phyloP scores from a whole-genome alignment of 2,329 filamentous ascomycete genomes.

The Cladobotryum mycophilum region DNA sequence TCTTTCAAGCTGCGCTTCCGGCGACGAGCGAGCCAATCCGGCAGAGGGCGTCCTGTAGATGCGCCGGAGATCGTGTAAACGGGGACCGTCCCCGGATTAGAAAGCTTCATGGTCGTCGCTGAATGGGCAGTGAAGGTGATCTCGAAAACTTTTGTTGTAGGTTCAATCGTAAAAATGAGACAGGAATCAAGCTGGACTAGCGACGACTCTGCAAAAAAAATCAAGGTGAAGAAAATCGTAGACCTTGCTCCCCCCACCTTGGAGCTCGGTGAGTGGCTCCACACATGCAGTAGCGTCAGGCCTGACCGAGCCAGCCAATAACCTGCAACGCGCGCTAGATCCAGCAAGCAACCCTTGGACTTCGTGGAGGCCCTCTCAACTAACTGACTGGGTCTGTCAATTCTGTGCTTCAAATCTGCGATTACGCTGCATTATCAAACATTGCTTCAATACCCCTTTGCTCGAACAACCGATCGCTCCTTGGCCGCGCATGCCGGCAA shows the following conservation, averaged over 20 bases:
- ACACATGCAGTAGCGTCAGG: conserved; percentile 9
- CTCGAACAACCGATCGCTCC: conserved; percentile 3
- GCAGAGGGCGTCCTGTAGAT: conserved; percentile 77
- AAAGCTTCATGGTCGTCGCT: conserved; percentile 62
- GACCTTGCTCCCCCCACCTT: conserved; percentile 2
- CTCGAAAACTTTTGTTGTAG: no score
- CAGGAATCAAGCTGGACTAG: no score
- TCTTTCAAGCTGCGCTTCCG: conserved; percentile 88
- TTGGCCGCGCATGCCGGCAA: conserved; percentile 6
- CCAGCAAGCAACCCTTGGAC: conserved; percentile 11
- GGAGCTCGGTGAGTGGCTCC: conserved; percentile 10
- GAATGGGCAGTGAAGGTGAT: neutral
- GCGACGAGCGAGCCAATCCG: conserved; percentile 89
- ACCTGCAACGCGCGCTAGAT: conserved; percentile 13
- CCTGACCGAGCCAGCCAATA: conserved; percentile 13
- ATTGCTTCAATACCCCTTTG: conserved; percentile 4
- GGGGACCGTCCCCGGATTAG: conserved; percentile 73
- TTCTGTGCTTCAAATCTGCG: conserved; percentile 3
- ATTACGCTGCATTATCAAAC: conserved; percentile 5
- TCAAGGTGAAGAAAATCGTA: conserved; percentile 14
- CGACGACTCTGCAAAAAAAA: conserved; percentile 6
- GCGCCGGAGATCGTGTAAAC: conserved; percentile 95
- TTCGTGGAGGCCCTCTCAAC: conserved; percentile 9
- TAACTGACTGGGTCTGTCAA: conserved; percentile 8
- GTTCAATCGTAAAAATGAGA: no score